Conservation (phyloP, 2,329 filamentous ascomycete species). For the Ophiobolus disseminans region DNA sequence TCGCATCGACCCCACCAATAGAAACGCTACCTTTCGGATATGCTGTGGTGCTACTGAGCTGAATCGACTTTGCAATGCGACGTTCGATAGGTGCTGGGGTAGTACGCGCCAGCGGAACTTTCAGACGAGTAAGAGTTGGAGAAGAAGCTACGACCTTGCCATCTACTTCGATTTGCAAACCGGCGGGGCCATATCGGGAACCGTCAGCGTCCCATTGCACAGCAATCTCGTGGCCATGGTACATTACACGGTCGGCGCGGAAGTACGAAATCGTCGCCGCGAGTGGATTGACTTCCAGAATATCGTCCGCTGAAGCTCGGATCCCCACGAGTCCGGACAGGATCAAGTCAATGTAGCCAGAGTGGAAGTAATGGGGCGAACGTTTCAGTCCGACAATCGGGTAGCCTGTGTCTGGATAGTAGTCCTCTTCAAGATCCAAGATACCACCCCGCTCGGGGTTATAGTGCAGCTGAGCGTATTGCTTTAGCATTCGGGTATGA, state of each 20-base stretch:
- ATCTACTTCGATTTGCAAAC: conserved; percentile 48
- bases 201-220: conserved; percentile 53
- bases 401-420: conserved; percentile 52
- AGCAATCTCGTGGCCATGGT: conserved; percentile 52
- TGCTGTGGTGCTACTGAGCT: conserved; percentile 36
- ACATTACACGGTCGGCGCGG: conserved; percentile 51
- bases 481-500: conserved; percentile 47
- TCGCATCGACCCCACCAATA: conserved; percentile 23
- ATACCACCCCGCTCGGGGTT: conserved; percentile 38
- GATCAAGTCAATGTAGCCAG: conserved; percentile 53
- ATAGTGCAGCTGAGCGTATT: conserved; percentile 53
- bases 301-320: conserved; percentile 48
- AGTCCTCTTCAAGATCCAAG: conserved; percentile 54
- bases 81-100: conserved; percentile 35
- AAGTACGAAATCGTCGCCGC: conserved; percentile 47
- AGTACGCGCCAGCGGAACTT: conserved; percentile 23
- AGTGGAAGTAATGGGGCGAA: conserved; percentile 57
- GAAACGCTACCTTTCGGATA: conserved; percentile 46
- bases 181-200: conserved; percentile 38
- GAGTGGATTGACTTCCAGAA: conserved; percentile 53
- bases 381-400: conserved; percentile 53
- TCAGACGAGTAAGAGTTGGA: conserved; percentile 32
- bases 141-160: conserved; percentile 42
- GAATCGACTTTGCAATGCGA: conserved; percentile 48
- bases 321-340: conserved; percentile 54